These are phyloP conservation scores for Ophiostoma sp. DNA, from an alignment of 2,329 filamentous ascomycete genomes.

Conservation along the genomic window DNA sequence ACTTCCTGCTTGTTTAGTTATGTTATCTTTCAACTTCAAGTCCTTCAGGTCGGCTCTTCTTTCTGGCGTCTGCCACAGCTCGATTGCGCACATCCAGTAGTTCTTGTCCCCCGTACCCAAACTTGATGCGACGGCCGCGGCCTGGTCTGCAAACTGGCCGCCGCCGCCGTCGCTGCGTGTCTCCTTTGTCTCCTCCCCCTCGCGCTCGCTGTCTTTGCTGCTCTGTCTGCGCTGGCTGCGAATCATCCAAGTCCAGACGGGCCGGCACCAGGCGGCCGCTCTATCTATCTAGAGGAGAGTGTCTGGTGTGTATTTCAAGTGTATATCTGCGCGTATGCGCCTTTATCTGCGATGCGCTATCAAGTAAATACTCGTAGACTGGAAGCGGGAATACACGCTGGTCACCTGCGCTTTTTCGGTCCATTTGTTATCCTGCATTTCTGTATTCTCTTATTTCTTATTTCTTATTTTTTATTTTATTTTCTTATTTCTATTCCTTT, in stretches of 20 bases:
- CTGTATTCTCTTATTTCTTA: neutral
- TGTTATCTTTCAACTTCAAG: neutral
- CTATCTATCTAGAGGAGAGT: too few relatives aligned
- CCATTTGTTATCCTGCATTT: neutral
- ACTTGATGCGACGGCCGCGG: constrained; percentile 14
- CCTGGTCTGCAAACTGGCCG: neutral
- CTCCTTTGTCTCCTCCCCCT: neutral
- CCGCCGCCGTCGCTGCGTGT: neutral
- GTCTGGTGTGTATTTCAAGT: too few relatives aligned
- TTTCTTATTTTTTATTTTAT: neutral
- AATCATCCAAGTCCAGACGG: too few relatives aligned
- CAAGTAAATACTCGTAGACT: neutral
- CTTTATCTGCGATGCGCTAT: neutral
- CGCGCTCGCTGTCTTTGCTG: too few relatives aligned
- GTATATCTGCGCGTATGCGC: neutral
- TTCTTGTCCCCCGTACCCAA: neutral
- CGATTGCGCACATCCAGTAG: constrained; percentile 3
- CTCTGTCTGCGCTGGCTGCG: too few relatives aligned
- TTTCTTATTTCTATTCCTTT: neutral
- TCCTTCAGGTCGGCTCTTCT: too few relatives aligned
- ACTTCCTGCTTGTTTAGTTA: too few relatives aligned
- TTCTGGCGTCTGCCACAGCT: too few relatives aligned
- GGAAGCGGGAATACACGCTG: neutral
- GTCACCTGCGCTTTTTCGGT: constrained; percentile 14
- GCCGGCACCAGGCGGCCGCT: too few relatives aligned